phyloP scores from a whole-genome alignment of 106 monocot genomes.

The Dendrobium officinale region DNA sequence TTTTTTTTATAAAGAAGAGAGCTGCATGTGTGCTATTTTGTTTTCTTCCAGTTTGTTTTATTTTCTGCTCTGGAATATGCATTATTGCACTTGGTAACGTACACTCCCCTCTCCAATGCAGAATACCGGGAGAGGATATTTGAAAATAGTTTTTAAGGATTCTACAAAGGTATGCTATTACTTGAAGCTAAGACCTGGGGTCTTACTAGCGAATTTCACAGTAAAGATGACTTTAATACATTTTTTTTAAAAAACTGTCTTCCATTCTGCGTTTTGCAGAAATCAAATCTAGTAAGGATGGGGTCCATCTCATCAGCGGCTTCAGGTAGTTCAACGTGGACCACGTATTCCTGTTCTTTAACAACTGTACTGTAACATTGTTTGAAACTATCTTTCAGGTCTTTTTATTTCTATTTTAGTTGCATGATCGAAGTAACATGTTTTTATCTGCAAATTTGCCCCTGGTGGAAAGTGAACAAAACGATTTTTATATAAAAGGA shows the following conservation, averaged over 20 bases:
- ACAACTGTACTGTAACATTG: neutral
- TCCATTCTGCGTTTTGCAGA: slow-evolving; percentile 19
- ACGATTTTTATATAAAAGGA: neutral
- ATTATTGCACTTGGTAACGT: neutral
- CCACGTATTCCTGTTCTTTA: neutral
- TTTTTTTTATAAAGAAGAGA: neutral
- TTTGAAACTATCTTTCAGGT: neutral
- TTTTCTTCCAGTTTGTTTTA: neutral
- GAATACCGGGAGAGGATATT: slow-evolving; percentile 35
- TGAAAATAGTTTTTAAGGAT: slow-evolving; percentile 33
- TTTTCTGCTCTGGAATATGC: neutral
- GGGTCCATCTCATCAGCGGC: slow-evolving; percentile 45
- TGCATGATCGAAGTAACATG: neutral
- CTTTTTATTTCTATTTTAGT: neutral
- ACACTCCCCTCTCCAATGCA: slow-evolving; percentile 13
- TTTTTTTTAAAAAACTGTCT: neutral
- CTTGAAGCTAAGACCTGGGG: neutral
- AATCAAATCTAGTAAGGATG: slow-evolving; percentile 36
- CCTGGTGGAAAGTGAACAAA: neutral
- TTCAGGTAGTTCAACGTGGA: slow-evolving; percentile 26
- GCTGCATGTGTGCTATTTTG: neutral
- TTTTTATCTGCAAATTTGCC: neutral
- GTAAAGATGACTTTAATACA: neutral
- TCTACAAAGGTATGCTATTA: slow-evolving; percentile 36
- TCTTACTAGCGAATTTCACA: neutral